phyloP scores from a whole-genome alignment of 331 rosid species.

The Ulmus americana region DNA sequence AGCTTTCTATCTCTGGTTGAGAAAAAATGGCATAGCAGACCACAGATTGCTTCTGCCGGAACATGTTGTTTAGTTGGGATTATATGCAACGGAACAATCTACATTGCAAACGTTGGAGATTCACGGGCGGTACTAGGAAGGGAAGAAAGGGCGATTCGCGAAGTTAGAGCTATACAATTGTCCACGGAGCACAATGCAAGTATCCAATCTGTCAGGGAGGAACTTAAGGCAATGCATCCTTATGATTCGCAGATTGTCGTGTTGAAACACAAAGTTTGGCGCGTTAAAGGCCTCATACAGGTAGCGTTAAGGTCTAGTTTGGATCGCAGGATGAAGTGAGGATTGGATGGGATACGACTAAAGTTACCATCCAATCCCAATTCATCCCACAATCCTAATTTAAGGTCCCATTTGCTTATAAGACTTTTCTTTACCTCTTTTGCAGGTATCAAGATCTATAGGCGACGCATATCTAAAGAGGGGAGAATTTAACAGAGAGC shows the following conservation, averaged over 20 bases:
- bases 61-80: slow-evolving; percentile 83
- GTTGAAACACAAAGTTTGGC: slow-evolving; percentile 71
- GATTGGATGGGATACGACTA: too few relatives aligned
- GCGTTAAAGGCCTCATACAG: slow-evolving; percentile 94
- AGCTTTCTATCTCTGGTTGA: slow-evolving; percentile 61
- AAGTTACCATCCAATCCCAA: too few relatives aligned
- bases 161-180: slow-evolving; percentile 60
- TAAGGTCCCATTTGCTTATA: neutral
- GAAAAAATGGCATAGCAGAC: slow-evolving; percentile 59
- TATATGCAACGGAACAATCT: slow-evolving; percentile 53
- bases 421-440: slow-evolving; percentile 3
- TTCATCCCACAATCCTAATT: too few relatives aligned
- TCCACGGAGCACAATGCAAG: slow-evolving; percentile 79
- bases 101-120: slow-evolving; percentile 84
- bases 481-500: slow-evolving; percentile 71
- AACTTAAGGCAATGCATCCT: slow-evolving; percentile 53
- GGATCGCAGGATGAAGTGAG: neutral
- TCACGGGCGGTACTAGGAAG: slow-evolving; percentile 72
- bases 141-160: slow-evolving; percentile 47
- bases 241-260: slow-evolving; percentile 67
- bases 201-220: slow-evolving; percentile 64
- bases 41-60: slow-evolving; percentile 73
- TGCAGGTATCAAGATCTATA: slow-evolving; percentile 82
- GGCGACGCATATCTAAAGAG: slow-evolving; percentile 89
- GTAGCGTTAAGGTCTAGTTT: slow-evolving; percentile 16